Base-by-base conservation (phyloP, 2,329 filamentous ascomycete genomes). In the Parastagonospora nodorum region DNA sequence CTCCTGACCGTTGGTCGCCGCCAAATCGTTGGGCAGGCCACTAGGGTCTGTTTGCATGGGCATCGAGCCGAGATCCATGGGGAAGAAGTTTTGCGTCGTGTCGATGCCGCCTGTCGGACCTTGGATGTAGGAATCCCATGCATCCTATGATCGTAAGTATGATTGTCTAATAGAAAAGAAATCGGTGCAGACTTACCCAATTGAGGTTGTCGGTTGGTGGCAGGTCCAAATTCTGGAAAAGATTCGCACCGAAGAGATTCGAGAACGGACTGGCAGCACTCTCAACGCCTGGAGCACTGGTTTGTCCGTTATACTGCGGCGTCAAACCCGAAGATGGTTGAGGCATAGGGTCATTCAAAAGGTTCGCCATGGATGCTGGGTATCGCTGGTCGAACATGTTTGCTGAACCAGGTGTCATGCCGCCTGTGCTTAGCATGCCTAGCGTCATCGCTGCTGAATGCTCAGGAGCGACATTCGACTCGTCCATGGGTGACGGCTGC, bases 91-190 rank as follows among this genome's bases (percentile, higher is more conserved):
- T 49, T 69, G 71, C 9, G 64, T 64, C 2, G 72, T 61, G 42
- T 79, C 76, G 50, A 77, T 67, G 32, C 61, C 78, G 5, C 31
- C 27, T 8, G 39, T 38, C 5, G 82, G 78, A 45, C 82, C 84
- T 67, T 88, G 85, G 41, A 88, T 83, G 60, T 88, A 88, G 6
- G 80, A 83, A 65, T 89, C 86, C 85, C 85, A 88, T 27, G 85
- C 84, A 55, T 87, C 83, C 67, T 69, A 28, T 4, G 2, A 16
- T 33, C 4, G 10, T 19, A 45, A 63, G 45, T 64, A 55, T 53
- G 19, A 5, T 29, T 11, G n/a, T 16, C 19, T 8, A 37, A 8
- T 30, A 6, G 5, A 11, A 15, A 9, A 10, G n/a, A 29, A 10
- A 29, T 5, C 19, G 6, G 6, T 15, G 27, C 9, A 27, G 38